A percentile compares a stretch with the other conserved stretches of the same genome.
phyloP scores from a whole-genome alignment of 108 stramenopile species.

The Conticribra guillardii region DNA sequence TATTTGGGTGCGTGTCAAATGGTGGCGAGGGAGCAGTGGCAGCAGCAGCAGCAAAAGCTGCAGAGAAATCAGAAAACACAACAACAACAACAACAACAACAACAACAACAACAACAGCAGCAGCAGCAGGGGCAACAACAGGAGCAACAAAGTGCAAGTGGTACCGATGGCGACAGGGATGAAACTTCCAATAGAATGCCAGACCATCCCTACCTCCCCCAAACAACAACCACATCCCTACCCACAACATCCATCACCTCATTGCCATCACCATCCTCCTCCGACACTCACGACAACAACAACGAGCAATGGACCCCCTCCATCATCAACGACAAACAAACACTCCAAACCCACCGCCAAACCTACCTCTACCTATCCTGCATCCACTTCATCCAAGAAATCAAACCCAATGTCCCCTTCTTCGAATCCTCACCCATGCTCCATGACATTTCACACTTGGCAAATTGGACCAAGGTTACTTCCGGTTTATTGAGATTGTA shows the following conservation, averaged over 20 bases:
- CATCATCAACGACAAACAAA: slow-evolving; percentile 35
- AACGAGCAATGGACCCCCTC: slow-evolving; percentile 50
- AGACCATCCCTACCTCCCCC: slow-evolving; percentile 36
- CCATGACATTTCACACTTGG: slow-evolving; percentile 84
- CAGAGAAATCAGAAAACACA: not conserved
- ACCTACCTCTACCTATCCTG: slow-evolving; percentile 82
- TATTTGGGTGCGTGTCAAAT: slow-evolving; percentile 94
- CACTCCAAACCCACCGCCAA: slow-evolving; percentile 27
- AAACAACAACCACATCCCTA: not conserved
- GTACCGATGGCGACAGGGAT: slow-evolving; percentile 22
- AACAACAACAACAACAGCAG: slow-evolving; percentile 1
- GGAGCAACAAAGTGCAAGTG: slow-evolving; percentile 1
- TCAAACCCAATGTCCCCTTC: slow-evolving; percentile 91
- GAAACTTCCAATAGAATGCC: slow-evolving; percentile 22
- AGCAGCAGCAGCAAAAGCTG: slow-evolving; percentile 26
- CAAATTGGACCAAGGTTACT: slow-evolving; percentile 83
- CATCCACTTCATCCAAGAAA: slow-evolving; percentile 80
- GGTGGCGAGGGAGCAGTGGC: slow-evolving; percentile 46
- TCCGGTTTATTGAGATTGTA: slow-evolving; percentile 80
- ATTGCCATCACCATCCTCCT: not conserved
- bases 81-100: too few relatives aligned
- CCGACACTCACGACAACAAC: slow-evolving; percentile 28
- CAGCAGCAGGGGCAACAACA: too few relatives aligned
- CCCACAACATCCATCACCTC: not conserved
- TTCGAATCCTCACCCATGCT: slow-evolving; percentile 95